These are phyloP conservation scores for Ceratobasidium theobromae DNA, from an alignment of 1,284 basidiomycete genomes.

Conservation along the genomic window DNA sequence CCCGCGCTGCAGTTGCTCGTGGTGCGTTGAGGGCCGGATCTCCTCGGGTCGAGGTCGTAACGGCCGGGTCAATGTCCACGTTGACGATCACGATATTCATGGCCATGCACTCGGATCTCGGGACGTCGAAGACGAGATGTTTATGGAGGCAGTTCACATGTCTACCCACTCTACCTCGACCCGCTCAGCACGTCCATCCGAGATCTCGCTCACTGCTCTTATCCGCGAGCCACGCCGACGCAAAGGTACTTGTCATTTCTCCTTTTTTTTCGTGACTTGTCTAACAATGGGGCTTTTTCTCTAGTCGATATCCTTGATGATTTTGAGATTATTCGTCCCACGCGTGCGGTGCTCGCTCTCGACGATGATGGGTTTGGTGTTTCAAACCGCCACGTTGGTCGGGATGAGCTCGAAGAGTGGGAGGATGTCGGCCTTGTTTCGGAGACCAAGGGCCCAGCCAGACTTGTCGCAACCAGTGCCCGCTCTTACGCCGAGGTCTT, in stretches of 20 bases:
- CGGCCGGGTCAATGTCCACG: conserved; percentile 8
- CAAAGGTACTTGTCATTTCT: conserved; percentile 15
- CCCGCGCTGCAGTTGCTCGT: conserved; percentile 12
- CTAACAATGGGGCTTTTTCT: not conserved
- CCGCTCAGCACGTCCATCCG: not conserved
- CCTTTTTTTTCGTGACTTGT: not conserved
- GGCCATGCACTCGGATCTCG: not conserved
- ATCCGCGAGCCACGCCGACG: conserved; percentile 19
- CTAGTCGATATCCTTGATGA: conserved; percentile 27
- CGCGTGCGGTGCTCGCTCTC: conserved; percentile 19
- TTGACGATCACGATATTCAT: conserved; percentile 15
- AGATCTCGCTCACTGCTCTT: conserved; percentile 16
- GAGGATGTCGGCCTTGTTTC: conserved; percentile 22
- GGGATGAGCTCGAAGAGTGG: conserved; percentile 25
- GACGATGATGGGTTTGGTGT: conserved; percentile 24
- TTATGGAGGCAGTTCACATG: conserved; percentile 1
- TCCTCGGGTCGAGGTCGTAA: conserved; percentile 12
- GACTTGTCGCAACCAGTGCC: conserved; percentile 26
- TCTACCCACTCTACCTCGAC: not conserved
- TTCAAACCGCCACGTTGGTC: conserved; percentile 30
- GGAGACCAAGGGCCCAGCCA: conserved; percentile 20
- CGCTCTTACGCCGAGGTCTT: conserved; percentile 29
- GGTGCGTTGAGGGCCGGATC: conserved; percentile 6
- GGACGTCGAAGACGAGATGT: conserved; percentile 23
- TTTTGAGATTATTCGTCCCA: conserved; percentile 30